Evolutionary conservation across 1,284 basidiomycete genomes (phyloP).

Genomic region (Cryptococcus maquisensis): DNA sequence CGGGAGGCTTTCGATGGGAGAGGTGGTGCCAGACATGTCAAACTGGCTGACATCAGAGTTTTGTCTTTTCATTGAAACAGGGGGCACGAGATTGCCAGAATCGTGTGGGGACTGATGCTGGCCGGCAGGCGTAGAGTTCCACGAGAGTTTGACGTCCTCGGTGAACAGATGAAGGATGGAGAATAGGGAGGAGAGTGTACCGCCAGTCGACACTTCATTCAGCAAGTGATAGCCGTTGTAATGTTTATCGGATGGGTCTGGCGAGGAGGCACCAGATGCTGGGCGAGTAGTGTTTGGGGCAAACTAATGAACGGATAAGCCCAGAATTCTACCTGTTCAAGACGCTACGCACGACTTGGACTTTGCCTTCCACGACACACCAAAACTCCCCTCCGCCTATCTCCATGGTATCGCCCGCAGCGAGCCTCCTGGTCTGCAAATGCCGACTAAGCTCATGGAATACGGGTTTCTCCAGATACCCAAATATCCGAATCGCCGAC

Average conservation of each 20-base stretch:
- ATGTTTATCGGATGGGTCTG: constrained; percentile 10
- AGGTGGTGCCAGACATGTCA: constrained; percentile 22
- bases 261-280: constrained; percentile 8
- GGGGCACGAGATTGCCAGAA: background rate
- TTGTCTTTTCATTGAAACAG: constrained; percentile 21
- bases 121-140: constrained; percentile 50
- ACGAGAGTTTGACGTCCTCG: constrained; percentile 90
- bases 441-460: constrained; percentile 93
- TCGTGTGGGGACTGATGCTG: constrained; percentile 28
- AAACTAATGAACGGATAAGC: constrained; percentile 50
- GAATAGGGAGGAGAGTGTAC: constrained; percentile 91
- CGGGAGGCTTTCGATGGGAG: constrained; percentile 4
- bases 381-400: constrained; percentile 86
- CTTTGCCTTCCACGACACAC: constrained; percentile 84
- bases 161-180: constrained; percentile 95
- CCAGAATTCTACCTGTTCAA: background rate
- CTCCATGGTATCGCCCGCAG: constrained; percentile 83
- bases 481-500: constrained; percentile 89
- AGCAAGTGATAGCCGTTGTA: constrained; percentile 90
- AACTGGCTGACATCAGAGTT: constrained; percentile 49
- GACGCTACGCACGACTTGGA: constrained; percentile 45
- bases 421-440: constrained; percentile 81
- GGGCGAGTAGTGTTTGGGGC: constrained; percentile 51
- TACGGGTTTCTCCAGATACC: constrained; percentile 90
- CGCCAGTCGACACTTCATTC: constrained; percentile 90